These are phyloP conservation scores for Eucalyptus lansdowneana DNA, from an alignment of 345 rosid genomes.

Conservation along the genomic window DNA sequence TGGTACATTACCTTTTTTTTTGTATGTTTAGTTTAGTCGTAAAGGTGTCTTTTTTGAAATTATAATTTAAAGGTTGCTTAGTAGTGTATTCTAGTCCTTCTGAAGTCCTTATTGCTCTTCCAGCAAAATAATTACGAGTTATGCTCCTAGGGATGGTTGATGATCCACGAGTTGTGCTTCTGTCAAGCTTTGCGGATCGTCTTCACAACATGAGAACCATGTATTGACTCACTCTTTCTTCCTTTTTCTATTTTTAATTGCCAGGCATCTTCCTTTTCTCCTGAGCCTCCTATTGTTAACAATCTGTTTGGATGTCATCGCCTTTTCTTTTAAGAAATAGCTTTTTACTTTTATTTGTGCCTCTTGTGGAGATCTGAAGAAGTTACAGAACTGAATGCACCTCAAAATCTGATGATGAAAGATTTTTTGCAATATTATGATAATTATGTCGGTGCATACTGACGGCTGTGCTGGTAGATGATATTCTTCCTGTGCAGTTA, in stretches of 20 bases:
- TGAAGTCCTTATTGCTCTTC: not conserved
- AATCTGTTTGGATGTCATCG: not conserved
- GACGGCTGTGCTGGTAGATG: not conserved
- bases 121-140: constrained; percentile 55
- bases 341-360: not conserved
- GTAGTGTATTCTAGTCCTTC: not conserved
- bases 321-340: not conserved
- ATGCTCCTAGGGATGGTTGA: constrained; percentile 81
- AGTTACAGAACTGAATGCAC: not conserved
- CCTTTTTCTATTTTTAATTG: not conserved
- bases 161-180: constrained; percentile 78
- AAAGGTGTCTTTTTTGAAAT: not conserved
- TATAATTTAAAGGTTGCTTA: not conserved
- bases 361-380: not conserved
- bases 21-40: not conserved
- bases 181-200: constrained; percentile 74
- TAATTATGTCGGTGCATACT: not conserved
- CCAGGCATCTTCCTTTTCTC: not conserved
- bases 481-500: constrained; percentile 21
- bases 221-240: constrained; percentile 15
- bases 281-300: not conserved
- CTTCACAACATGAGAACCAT: constrained; percentile 85
- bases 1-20: not conserved
- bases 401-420: not conserved
- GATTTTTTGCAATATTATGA: not conserved